Conservation (phyloP, 1,284 basidiomycete species). For the Phlebopus sp. region DNA sequence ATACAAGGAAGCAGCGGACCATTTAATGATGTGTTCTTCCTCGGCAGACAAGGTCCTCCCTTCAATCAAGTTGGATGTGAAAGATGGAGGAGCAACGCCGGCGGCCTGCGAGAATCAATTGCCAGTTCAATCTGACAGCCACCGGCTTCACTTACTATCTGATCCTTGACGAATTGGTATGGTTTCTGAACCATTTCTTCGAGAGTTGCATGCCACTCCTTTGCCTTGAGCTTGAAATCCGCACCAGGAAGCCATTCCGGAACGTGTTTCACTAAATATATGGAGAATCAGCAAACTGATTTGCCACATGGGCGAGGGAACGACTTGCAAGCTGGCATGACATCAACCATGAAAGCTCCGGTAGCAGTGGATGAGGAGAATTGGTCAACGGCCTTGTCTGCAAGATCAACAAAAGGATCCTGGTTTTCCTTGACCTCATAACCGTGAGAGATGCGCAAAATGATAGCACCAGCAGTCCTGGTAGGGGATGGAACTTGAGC, state of each 20-base stretch:
- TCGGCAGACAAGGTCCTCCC: constrained; percentile 42
- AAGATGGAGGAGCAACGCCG: constrained; percentile 50
- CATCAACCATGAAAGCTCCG: constrained; percentile 59
- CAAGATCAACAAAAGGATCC: constrained; percentile 59
- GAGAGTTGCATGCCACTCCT: constrained; percentile 48
- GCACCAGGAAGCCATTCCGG: constrained; percentile 67
- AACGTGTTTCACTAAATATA: constrained; percentile 48
- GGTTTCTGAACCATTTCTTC: constrained; percentile 54
- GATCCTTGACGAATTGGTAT: constrained; percentile 55
- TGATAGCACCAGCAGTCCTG: constrained; percentile 57
- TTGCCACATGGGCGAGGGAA: constrained; percentile 5
- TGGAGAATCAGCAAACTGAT: constrained; percentile 2
- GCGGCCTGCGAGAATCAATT: constrained; percentile 38
- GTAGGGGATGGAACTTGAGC: neutral
- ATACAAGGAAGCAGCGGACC: constrained; percentile 60
- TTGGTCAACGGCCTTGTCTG: constrained; percentile 53
- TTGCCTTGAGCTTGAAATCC: constrained; percentile 52
- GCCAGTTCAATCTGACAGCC: neutral
- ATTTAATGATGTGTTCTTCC: constrained; percentile 55
- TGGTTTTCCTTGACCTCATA: constrained; percentile 54
- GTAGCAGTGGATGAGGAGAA: constrained; percentile 57
- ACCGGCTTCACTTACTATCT: constrained; percentile 44
- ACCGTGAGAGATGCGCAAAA: constrained; percentile 60
- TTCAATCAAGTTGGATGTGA: constrained; percentile 50
- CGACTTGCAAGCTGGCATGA: constrained; percentile 50